A percentile compares a stretch with the other conserved stretches of the same genome.
Evolutionary conservation across 768 basidiomycete genomes (phyloP).

Genomic region (Lepiota venenata): DNA sequence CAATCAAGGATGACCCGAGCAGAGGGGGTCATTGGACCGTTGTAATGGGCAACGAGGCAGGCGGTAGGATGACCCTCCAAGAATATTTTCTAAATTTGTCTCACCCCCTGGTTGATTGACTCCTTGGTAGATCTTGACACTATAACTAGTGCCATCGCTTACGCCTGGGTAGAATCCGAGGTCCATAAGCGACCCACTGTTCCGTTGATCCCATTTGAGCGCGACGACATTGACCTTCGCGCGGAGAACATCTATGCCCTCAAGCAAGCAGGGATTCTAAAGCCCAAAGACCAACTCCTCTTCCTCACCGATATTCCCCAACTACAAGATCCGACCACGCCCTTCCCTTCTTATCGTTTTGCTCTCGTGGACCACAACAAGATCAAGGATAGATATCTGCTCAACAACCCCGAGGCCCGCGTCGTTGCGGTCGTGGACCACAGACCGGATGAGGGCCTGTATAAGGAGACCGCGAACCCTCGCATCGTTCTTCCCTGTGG

Average conservation of each 20-base stretch:
- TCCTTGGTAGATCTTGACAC: slow-evolving; percentile 77
- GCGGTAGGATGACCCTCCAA: slow-evolving; percentile 56
- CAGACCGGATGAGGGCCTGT: slow-evolving; percentile 78
- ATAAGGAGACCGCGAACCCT: slow-evolving; percentile 59
- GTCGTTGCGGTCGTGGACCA: slow-evolving; percentile 88
- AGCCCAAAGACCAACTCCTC: slow-evolving; percentile 54
- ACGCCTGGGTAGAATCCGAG: slow-evolving; percentile 69
- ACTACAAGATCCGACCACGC: slow-evolving; percentile 17
- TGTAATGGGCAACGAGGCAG: slow-evolving; percentile 95
- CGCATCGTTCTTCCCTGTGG: slow-evolving; percentile 70
- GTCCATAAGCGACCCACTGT: slow-evolving; percentile 55
- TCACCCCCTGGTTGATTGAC: neutral
- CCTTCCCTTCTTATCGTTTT: slow-evolving; percentile 55
- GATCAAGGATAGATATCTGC: slow-evolving; percentile 43
- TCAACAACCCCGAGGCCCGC: slow-evolving; percentile 34
- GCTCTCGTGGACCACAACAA: slow-evolving; percentile 92
- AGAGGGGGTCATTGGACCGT: slow-evolving; percentile 70
- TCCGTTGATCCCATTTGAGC: slow-evolving; percentile 68
- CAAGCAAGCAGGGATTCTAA: slow-evolving; percentile 48
- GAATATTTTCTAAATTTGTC: neutral
- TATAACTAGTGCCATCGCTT: slow-evolving; percentile 81
- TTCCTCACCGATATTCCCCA: slow-evolving; percentile 63
- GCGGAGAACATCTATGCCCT: slow-evolving; percentile 87
- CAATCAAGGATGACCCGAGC: slow-evolving; percentile 38
- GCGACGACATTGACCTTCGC: slow-evolving; percentile 70